These are phyloP conservation scores for Trichoderma citrinoviride DNA, from an alignment of 2,329 filamentous ascomycete genomes.

Conservation along the genomic window DNA sequence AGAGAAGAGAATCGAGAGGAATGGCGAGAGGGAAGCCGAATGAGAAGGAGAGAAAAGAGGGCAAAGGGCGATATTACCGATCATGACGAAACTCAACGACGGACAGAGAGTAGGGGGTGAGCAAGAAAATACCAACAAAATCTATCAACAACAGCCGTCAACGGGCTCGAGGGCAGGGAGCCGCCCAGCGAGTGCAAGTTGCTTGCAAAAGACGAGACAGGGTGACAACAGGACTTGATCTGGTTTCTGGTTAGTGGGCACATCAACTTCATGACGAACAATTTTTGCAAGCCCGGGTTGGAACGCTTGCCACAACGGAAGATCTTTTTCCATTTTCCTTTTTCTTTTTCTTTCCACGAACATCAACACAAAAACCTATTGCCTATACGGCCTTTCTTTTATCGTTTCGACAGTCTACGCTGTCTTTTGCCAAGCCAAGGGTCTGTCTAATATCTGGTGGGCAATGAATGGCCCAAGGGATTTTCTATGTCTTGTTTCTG, in stretches of 20 bases:
- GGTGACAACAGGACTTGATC: slow-evolving; percentile 14
- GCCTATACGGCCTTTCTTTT: neutral
- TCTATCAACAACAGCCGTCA: neutral
- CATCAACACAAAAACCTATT: neutral
- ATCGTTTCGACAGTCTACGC: neutral
- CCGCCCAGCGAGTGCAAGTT: neutral
- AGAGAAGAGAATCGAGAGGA: neutral
- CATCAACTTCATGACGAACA: neutral
- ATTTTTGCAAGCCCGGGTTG: neutral
- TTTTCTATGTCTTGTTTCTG: neutral
- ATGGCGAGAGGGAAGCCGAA: no score
- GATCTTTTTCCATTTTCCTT: neutral
- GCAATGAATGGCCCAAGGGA: neutral
- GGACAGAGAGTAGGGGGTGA: neutral
- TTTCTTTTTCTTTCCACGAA: neutral
- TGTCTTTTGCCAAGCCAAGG: no score
- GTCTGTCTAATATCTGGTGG: slow-evolving; percentile 4
- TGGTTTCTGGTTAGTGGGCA: neutral
- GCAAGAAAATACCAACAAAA: neutral
- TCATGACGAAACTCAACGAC: neutral
- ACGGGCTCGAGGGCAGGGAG: neutral
- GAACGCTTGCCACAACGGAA: neutral
- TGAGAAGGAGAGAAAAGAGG: neutral
- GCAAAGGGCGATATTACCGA: neutral
- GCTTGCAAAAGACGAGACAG: slow-evolving; percentile 1